Evolutionary conservation across 2,329 filamentous ascomycete genomes (phyloP).

Genomic region (Dactylonectria estremocensis): DNA sequence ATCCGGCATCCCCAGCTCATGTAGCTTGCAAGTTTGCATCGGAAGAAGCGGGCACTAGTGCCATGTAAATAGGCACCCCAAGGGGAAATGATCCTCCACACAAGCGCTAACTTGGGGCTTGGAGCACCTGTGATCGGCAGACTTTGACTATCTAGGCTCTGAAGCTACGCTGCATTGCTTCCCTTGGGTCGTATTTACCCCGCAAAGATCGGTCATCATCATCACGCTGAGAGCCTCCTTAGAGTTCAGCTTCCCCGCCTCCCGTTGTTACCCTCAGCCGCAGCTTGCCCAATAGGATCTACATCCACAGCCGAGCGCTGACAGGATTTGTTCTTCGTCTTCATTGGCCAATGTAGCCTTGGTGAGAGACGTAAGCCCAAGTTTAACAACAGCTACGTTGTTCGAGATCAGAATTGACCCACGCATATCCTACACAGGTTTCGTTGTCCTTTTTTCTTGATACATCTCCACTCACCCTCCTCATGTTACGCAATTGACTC

Average conservation of each 20-base stretch:
- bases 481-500: background rate
- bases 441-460: background rate
- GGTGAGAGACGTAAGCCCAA: background rate
- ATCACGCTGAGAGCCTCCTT: background rate
- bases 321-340: background rate
- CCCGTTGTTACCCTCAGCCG: background rate
- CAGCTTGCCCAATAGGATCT: conserved; percentile 2
- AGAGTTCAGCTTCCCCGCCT: conserved; percentile 1
- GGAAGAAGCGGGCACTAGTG: no score
- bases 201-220: background rate
- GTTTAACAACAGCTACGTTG: background rate
- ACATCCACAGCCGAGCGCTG: background rate
- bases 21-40: no score
- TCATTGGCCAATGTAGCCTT: background rate
- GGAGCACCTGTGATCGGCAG: background rate
- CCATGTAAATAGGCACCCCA: no score
- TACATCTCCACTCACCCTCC: background rate
- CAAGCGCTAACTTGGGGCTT: background rate
- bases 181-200: background rate
- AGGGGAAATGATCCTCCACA: no score
- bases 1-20: background rate
- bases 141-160: background rate
- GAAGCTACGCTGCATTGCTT: no score
- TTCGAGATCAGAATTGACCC: background rate
- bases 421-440: background rate